Conservation (phyloP, 83 land plant genomes). For the Picea abies region DNA sequence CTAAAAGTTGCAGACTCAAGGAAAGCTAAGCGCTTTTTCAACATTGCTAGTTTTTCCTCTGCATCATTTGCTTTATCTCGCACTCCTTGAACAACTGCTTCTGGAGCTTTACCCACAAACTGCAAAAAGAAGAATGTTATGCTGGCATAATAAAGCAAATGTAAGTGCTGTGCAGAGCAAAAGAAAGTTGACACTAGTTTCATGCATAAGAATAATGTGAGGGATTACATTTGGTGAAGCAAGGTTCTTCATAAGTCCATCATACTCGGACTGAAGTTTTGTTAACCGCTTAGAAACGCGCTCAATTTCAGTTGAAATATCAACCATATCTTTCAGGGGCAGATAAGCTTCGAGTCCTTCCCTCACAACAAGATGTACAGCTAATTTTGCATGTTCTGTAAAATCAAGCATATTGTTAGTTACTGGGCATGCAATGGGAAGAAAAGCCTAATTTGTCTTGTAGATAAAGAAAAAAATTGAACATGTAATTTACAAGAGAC, state of each 20-base stretch:
- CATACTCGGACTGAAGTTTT: constrained; percentile 78
- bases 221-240: constrained; percentile 66
- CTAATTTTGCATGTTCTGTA: constrained; percentile 76
- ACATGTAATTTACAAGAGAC: not conserved
- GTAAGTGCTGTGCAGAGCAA: not conserved
- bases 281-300: constrained; percentile 75
- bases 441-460: not conserved
- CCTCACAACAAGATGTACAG: constrained; percentile 87
- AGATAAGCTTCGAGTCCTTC: constrained; percentile 96
- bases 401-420: constrained; percentile 1
- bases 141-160: not conserved
- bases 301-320: constrained; percentile 80
- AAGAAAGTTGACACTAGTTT: no score
- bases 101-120: constrained; percentile 91
- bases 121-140: constrained; percentile 24
- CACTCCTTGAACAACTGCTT: constrained; percentile 71
- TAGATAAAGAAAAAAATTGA: not conserved
- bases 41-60: constrained; percentile 69
- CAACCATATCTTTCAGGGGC: constrained; percentile 92
- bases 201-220: no score
- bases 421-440: not conserved
- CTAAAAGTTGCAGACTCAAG: constrained; percentile 56
- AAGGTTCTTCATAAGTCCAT: constrained; percentile 71
- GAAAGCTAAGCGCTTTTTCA: constrained; percentile 63
- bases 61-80: constrained; percentile 77